Base-by-base conservation (phyloP, 371 early-diverging fungal species). In the Funneliformis caledonium region DNA sequence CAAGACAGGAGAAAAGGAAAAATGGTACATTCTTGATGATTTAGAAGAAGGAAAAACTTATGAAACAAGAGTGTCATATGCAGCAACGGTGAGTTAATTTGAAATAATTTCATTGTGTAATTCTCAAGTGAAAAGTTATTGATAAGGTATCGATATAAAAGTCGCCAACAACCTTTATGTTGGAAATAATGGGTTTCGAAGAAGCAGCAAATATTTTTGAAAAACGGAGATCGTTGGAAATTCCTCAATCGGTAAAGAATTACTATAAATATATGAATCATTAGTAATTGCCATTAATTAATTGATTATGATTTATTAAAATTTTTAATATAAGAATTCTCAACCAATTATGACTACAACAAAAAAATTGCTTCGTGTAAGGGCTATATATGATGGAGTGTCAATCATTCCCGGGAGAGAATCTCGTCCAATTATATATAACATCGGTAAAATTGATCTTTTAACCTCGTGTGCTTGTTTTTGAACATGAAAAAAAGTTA, bases 1-100 rank as follows among this genome's bases (percentile, higher is more conserved):
- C 4, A 11, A 16, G 56, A 73, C 6, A 47, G 42, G 22, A 22
- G 48, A 78, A 43, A 78, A 78, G 22, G 78, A 78, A 48, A 64
- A 68, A 31, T 78, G 78, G 78, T 78, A 78, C n/a, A 64, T 78
- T 50, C 68, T 78, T 33, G 65, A 64, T 52, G 78, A 45, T 19
- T 68, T 78, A 48, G 64, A 67, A 37, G 68, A 68, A 31, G 68
- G 78, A 11, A 26, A 78, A 10, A 78, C 78, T 31, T 78, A 78
- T 67, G 78, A 78, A 52, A 22, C 68, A 16, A 59, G 78, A 42
- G 50, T 78, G n/a, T 78, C 78, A 31, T 78, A 78, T 50, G 78
- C 68, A 68, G 67, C 78, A 37, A 33, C 78, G 3, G 78, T 78
- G 22, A 16, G 68, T 68, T 12, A 12, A n/a, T 52, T 62, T 47